Evolutionary conservation across 495 filamentous ascomycete genomes (phyloP).

Genomic region (Physcia stellaris): DNA sequence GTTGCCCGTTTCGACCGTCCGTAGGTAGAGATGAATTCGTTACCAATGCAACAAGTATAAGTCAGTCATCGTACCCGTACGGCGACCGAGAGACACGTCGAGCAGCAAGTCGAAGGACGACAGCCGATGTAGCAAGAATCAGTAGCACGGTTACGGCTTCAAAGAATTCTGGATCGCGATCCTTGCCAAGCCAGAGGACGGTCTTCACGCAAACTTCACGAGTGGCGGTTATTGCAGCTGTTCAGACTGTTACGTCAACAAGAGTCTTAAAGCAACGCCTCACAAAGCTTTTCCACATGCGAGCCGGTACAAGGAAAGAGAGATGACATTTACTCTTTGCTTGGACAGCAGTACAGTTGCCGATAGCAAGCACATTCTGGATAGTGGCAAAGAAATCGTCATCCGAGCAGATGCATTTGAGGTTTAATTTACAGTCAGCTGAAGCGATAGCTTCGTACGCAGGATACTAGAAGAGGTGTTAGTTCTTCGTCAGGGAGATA

Average conservation of each 20-base stretch:
- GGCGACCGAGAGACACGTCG: slow-evolving; percentile 11
- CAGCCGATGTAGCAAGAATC: slow-evolving; percentile 7
- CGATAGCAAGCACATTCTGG: background rate
- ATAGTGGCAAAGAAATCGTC: background rate
- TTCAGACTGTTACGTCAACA: background rate
- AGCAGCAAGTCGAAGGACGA: slow-evolving; percentile 15
- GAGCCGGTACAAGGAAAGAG: background rate
- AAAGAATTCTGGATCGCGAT: background rate
- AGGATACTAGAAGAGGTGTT: background rate
- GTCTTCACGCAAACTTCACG: background rate
- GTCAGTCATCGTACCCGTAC: slow-evolving; percentile 16
- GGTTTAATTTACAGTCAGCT: background rate
- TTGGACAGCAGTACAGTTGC: background rate
- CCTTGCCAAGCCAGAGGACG: background rate
- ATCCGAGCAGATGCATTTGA: background rate
- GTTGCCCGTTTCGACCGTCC: background rate
- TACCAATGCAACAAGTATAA: slow-evolving; percentile 19
- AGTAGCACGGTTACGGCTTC: background rate
- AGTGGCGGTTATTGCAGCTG: background rate
- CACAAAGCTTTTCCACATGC: background rate
- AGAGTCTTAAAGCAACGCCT: background rate
- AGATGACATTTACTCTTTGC: background rate
- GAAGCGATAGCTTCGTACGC: slow-evolving; percentile 1
- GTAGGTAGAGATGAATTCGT: background rate
- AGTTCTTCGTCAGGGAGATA: background rate